Conservation (phyloP, 2,329 filamentous ascomycete species). For the Neoarthrinium moseri region DNA sequence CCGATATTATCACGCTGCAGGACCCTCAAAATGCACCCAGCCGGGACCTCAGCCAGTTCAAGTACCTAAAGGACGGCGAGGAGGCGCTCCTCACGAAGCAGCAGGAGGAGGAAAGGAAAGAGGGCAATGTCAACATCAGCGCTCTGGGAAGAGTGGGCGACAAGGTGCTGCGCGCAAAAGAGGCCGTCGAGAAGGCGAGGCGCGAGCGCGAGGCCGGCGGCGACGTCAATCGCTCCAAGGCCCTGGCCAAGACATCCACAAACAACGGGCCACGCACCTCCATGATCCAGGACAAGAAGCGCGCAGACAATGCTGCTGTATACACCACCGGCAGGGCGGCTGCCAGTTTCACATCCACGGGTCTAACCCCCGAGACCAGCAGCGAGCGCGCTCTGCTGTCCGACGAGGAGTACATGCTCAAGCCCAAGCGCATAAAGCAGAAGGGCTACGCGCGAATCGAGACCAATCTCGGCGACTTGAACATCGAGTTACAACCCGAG, state of each 20-base stretch:
- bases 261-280: slow-evolving; percentile 33
- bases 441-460: slow-evolving; percentile 90
- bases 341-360: slow-evolving; percentile 93
- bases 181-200: slow-evolving; percentile 88
- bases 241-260: slow-evolving; percentile 34
- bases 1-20: slow-evolving; percentile 94
- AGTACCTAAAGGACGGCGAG: slow-evolving; percentile 81
- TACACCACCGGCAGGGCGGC: slow-evolving; percentile 91
- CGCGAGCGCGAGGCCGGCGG: slow-evolving; percentile 65
- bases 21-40: slow-evolving; percentile 88
- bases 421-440: slow-evolving; percentile 81
- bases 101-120: slow-evolving; percentile 65
- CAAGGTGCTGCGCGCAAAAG: slow-evolving; percentile 88
- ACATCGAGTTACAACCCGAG: slow-evolving; percentile 86
- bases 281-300: slow-evolving; percentile 56
- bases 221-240: slow-evolving; percentile 54
- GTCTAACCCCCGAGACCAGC: slow-evolving; percentile 87
- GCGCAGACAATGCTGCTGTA: slow-evolving; percentile 79
- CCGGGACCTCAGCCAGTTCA: slow-evolving; percentile 83
- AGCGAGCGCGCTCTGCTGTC: slow-evolving; percentile 81
- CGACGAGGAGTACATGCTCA: slow-evolving; percentile 96
- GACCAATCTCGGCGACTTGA: slow-evolving; percentile 82
- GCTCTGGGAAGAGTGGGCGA: slow-evolving; percentile 75
- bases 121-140: slow-evolving; percentile 71
- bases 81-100: slow-evolving; percentile 66